These are phyloP conservation scores for Sarcomyxa edulis DNA, from an alignment of 768 basidiomycete species.

Conservation along the genomic window DNA sequence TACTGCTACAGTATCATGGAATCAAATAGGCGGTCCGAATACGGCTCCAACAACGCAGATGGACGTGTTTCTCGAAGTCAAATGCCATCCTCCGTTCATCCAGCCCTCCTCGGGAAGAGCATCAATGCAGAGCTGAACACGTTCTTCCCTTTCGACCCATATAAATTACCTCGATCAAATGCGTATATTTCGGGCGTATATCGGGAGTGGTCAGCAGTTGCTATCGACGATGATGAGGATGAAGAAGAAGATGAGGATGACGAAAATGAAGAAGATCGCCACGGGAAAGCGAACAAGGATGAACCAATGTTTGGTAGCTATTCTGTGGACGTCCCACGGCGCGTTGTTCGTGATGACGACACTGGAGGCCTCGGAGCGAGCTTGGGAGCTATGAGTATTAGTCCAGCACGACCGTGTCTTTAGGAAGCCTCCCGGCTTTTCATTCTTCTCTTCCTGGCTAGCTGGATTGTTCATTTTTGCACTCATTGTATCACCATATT, in stretches of 20 bases:
- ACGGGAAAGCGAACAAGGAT: slow-evolving; percentile 6
- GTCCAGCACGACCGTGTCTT: slow-evolving; percentile 40
- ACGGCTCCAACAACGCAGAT: slow-evolving; percentile 20
- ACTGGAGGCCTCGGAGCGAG: slow-evolving; percentile 59
- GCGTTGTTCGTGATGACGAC: slow-evolving; percentile 26
- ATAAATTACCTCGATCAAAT: slow-evolving; percentile 77
- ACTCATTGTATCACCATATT: no score
- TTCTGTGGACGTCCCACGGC: slow-evolving; percentile 11
- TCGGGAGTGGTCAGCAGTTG: slow-evolving; percentile 84
- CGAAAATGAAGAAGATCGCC: slow-evolving; percentile 21
- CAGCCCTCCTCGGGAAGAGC: slow-evolving; percentile 25
- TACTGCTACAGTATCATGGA: slow-evolving; percentile 94
- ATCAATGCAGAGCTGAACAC: slow-evolving; percentile 73
- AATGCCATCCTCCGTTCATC: slow-evolving; percentile 11
- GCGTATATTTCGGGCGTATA: slow-evolving; percentile 80
- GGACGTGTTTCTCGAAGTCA: slow-evolving; percentile 8
- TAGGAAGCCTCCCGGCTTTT: no score
- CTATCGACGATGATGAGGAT: slow-evolving; percentile 69
- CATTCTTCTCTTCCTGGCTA: no score
- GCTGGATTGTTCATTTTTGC: no score
- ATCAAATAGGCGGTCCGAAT: slow-evolving; percentile 71
- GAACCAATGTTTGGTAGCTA: slow-evolving; percentile 10
- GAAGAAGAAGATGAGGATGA: slow-evolving; percentile 59
- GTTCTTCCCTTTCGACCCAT: slow-evolving; percentile 99
- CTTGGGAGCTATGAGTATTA: slow-evolving; percentile 82